These are phyloP conservation scores for Lichtheimia ramosa DNA, from an alignment of 371 early-diverging fungal genomes.

Conservation along the genomic window DNA sequence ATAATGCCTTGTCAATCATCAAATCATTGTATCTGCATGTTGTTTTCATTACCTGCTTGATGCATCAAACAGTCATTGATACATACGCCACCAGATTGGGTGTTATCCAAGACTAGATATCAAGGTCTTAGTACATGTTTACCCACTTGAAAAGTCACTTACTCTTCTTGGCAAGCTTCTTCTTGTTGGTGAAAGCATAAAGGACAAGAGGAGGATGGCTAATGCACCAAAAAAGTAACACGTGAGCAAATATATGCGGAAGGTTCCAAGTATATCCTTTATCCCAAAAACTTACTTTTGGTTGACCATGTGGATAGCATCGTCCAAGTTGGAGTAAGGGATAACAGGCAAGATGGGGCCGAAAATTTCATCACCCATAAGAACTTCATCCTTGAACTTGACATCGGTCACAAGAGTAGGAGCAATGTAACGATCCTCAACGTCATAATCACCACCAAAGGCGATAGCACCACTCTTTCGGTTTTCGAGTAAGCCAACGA, in stretches of 20 bases:
- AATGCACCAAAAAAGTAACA: neutral
- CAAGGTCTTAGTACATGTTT: neutral
- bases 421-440: constrained; percentile 18
- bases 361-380: constrained; percentile 62
- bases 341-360: constrained; percentile 79
- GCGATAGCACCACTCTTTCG: constrained; percentile 48
- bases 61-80: constrained; percentile 81
- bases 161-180: constrained; percentile 22
- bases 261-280: neutral
- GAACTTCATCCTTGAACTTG: constrained; percentile 21
- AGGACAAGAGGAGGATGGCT: constrained; percentile 28
- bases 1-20: neutral
- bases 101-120: constrained; percentile 46
- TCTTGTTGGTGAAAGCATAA: constrained; percentile 29
- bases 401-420: constrained; percentile 19
- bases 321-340: constrained; percentile 22
- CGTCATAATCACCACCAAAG: constrained; percentile 35
- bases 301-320: constrained; percentile 26
- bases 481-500: constrained; percentile 52
- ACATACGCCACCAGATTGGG: constrained; percentile 69
- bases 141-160: constrained; percentile 1
- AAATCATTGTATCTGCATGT: neutral
- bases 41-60: constrained; percentile 32
- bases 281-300: constrained; percentile 18
- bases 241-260: no score